A percentile compares a stretch with the other conserved stretches of the same genome.
phyloP scores from a whole-genome alignment of 306 rosid genomes.

The Coriaria nepalensis region DNA sequence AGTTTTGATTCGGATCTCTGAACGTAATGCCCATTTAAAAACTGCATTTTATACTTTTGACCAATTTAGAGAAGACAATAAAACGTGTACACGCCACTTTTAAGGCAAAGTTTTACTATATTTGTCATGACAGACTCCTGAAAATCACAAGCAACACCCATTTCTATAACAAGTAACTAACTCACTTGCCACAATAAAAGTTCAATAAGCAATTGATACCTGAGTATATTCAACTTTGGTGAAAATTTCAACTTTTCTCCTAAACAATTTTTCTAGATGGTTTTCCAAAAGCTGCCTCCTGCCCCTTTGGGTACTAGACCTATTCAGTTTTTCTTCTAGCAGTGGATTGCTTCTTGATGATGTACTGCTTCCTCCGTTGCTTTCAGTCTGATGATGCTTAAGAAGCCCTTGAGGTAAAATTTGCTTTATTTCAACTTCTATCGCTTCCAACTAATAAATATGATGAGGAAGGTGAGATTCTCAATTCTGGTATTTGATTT shows the following conservation, averaged over 20 bases:
- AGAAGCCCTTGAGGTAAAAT: conserved; percentile 60
- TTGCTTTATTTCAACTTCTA: conserved; percentile 63
- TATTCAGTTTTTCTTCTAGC: conserved; percentile 61
- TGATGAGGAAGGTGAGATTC: conserved; percentile 9
- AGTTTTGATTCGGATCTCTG: too few species aligned
- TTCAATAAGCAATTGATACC: conserved; percentile 27
- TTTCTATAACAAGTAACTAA: background rate
- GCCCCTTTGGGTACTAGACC: conserved; percentile 70
- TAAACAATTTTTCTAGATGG: conserved; percentile 86
- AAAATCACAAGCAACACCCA: conserved; percentile 19
- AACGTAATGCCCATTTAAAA: too few species aligned
- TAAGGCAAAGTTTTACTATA: conserved; percentile 70
- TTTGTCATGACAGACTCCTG: conserved; percentile 83
- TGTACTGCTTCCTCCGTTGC: conserved; percentile 63
- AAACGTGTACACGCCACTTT: too few species aligned
- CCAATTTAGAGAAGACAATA: too few species aligned
- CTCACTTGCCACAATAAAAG: too few species aligned
- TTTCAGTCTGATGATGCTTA: conserved; percentile 67
- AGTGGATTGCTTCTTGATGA: conserved; percentile 87
- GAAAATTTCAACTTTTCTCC: conserved; percentile 89
- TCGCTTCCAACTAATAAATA: conserved; percentile 54
- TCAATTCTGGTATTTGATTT: too few species aligned
- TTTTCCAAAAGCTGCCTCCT: conserved; percentile 95
- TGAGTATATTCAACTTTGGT: conserved; percentile 86
- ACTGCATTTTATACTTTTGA: too few species aligned